Percentiles rank a stretch among this genome's conserved stretches.
Evolutionary conservation across 2,329 filamentous ascomycete species (phyloP).

Genomic region (Fusarium humuli): DNA sequence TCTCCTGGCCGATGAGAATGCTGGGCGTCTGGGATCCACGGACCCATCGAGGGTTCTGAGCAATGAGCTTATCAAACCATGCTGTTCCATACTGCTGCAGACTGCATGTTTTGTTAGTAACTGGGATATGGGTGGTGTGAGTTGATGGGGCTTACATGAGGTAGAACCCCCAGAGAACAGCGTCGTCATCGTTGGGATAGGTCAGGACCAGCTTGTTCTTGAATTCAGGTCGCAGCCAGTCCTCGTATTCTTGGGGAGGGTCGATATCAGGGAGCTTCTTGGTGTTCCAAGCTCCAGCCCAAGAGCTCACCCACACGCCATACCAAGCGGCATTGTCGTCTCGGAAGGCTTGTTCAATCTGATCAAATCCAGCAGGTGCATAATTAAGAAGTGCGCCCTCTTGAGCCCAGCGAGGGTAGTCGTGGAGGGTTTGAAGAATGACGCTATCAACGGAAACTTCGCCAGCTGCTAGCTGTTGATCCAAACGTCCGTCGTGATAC

Average conservation of each 20-base stretch:
- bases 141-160: too few species aligned
- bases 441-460: constrained; percentile 56
- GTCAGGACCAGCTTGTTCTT: constrained; percentile 66
- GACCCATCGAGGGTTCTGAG: constrained; percentile 64
- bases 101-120: constrained; percentile 26
- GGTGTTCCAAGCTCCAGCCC: constrained; percentile 50
- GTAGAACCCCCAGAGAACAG: too few species aligned
- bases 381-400: too few species aligned
- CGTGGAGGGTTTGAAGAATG: too few species aligned
- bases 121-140: too few species aligned
- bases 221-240: constrained; percentile 61
- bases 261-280: constrained; percentile 48
- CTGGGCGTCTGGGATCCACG: constrained; percentile 60
- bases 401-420: too few species aligned
- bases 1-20: constrained; percentile 49
- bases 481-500: constrained; percentile 62
- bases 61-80: constrained; percentile 62
- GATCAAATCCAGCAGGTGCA: too few species aligned
- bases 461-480: constrained; percentile 56
- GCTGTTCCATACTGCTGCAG: constrained; percentile 55
- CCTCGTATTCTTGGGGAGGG: constrained; percentile 52
- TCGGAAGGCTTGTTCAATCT: too few species aligned
- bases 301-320: constrained; percentile 35
- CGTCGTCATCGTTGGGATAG: constrained; percentile 65
- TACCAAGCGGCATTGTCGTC: too few species aligned